Evolutionary conservation across 2,329 filamentous ascomycete species (phyloP), one percentile per base, ranked within the genome.

Genomic region (Penicillium fuscoglaucum): DNA sequence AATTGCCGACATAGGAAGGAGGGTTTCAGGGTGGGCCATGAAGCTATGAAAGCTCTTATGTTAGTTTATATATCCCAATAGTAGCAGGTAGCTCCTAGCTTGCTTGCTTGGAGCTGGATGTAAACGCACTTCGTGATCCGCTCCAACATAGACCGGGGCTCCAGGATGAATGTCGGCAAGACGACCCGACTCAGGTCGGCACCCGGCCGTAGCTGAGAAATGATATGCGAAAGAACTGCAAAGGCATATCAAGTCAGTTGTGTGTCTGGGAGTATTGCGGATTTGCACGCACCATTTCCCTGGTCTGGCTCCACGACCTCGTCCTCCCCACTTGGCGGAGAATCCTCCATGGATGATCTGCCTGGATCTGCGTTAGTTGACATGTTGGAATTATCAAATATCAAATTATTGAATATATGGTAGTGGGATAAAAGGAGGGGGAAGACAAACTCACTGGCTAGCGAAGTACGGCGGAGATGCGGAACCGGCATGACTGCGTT

Each of bases 21-120:
- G 87, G 71, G 92, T 96, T 78, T 99, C 95, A 41, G 95, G 95
- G 74, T 99, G 95, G 69, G 93, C 96, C 95, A 99, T 99, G 83
- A 99, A 99, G 82, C 93, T 97, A 73, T 59, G 53, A 43, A 17
- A 26, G 48, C 41, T 44, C 33, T 40, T 35, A 37, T 15, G 15
- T 57, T 33, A 57, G 47, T 31, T 24, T 17, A 29, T 13, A 15
- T 37, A 12, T 26, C 17, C 29, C 3, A n/a, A 44, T 37, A 2
- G 12, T 37, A 28, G 21, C 4, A 26, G 28, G 17, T 17, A 48
- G 47, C 41, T 33, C 33, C 48, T 31, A 41, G 46, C 26, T 15
- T 9, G 40, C 28, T 46, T 44, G 29, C 24, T 40, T 44, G 29
- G 45, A 48, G 31, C 31, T 33, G 45, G 24, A n/a, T 19, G 47